These are phyloP conservation scores for Hyaloperonospora brassicae DNA, from an alignment of 352 stramenopile species.

Conservation along the genomic window DNA sequence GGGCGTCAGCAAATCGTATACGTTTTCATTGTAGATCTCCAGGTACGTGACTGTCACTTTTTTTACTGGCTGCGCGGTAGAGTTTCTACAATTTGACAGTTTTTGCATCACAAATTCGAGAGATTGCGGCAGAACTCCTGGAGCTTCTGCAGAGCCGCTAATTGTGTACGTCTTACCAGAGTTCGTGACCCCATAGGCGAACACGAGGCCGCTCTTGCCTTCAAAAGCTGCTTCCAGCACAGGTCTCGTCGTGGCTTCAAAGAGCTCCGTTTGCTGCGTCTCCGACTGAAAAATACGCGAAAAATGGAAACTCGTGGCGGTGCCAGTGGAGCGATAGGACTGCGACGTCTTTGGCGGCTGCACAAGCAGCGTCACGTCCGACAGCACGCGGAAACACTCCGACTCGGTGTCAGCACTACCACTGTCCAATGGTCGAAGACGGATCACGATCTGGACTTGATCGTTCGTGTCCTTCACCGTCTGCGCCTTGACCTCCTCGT, in stretches of 20 bases:
- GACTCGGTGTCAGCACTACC: conserved; percentile 7
- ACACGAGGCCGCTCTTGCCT: conserved; percentile 88
- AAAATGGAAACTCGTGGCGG: conserved; percentile 74
- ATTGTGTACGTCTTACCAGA: conserved; percentile 98
- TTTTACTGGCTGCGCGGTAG: conserved; percentile 30
- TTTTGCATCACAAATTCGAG: conserved; percentile 64
- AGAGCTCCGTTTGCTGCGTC: conserved; percentile 88
- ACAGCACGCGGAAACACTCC: conserved; percentile 64
- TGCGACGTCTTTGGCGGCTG: conserved; percentile 69
- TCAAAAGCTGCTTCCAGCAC: conserved; percentile 87
- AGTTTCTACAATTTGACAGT: conserved; percentile 43
- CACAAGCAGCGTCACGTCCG: conserved; percentile 49
- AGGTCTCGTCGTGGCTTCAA: conserved; percentile 81
- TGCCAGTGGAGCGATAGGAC: conserved; percentile 66
- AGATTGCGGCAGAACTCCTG: conserved; percentile 79
- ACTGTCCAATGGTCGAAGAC: conserved; percentile 41
- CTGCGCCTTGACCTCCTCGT: too few species aligned
- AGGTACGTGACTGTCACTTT: conserved; percentile 89
- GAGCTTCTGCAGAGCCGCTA: conserved; percentile 74
- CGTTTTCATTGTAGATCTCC: conserved; percentile 98
- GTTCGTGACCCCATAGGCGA: conserved; percentile 98
- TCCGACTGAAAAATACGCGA: conserved; percentile 71
- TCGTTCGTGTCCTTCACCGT: neutral
- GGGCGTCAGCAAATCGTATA: conserved; percentile 91
- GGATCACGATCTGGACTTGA: conserved; percentile 58